Base-by-base conservation (phyloP, 2,329 filamentous ascomycete species). In the Nannizziopsis arthrosporioides region DNA sequence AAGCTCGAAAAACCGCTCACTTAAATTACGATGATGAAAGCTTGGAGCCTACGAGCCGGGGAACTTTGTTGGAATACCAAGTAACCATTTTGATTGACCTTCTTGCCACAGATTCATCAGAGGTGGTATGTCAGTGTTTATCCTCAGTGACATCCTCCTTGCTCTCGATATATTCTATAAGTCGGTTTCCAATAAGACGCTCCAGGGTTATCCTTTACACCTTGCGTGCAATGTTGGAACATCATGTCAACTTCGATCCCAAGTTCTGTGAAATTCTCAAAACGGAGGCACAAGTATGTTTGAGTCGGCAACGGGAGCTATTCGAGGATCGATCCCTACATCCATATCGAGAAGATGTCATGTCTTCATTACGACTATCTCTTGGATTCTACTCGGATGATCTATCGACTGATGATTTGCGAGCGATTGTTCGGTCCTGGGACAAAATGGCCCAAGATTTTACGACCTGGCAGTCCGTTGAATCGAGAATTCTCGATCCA, bases 401-500 rank as follows among this genome's bases (percentile, higher is more conserved):
- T 39, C 53, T 67, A 1, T 54, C 55, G 15, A 38, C 53, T 3
- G 54, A 58, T 6, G 53, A 59, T 11, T 47, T 69, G 5, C 54
- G 59, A 14, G 46, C 53, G 2, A 59, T 64, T 0, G 56, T 68
- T 41, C 53, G 61, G 5, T 64, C 60, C 5, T 68, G 67, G 64
- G 56, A 51, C 27, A 56, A 54, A 17, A 67, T 79, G 44, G 60
- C 70, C 22, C 62, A 59, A 40, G 60, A 67, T 19, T 73, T 76
- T 53, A 53, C 61, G 36, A 66, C 69, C 31, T 63, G 67, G 60
- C 56, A 64, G 6, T 61, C 65, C 5, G 54, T 81, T 14, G 50
- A 64, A 11, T 57, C 61, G 10, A 59, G 62, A 11, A 57, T 82
- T n/a, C 73, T 77, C 40, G 70, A 78, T 54, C 55, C 68, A 6